Base-by-base conservation (phyloP, 228 moss, liverwort and hornwort species). In the Sphagnum fallax region DNA sequence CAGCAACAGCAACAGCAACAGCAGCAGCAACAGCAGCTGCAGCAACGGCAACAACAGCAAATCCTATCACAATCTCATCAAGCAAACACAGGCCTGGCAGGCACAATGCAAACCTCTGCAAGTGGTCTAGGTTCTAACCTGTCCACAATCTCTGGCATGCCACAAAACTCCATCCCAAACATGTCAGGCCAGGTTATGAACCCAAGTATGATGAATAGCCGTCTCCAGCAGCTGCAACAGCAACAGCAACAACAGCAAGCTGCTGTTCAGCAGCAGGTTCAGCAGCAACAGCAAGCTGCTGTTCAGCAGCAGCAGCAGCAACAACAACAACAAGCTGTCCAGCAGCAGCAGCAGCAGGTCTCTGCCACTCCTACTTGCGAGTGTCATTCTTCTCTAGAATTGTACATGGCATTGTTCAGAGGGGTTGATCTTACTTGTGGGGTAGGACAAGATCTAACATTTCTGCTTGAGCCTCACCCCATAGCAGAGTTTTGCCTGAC, bases 1-100 rank as follows among this genome's bases (percentile, higher is more conserved):
- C 60, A 63, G 10, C 83, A 83, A 51, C 60, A 63, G 10, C 83
- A 83, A 12, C 81, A 78, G 68, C 79, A 79, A 65, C 82, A 79
- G 72, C 80, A 77, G 67, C 53, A 55, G 32, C 32, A 32, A 32
- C 32, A 32, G 32, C 65, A 53, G 66, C 72, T 52, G 50, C 11
- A 63, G 18, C 63, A 63, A 48, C 72, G 53, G 13, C 72, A 66
- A 8, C 18, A n/a, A 11, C 70, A 70, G 15, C 55, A 51, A 48
- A 8, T 69, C 16, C 48, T 72, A 6, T 73, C 75, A 8, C 80
- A 76, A 52, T 63, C 83, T 63, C 74, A 78, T 48, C 87, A 83
- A 13, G 75, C 64, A 61, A 82, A 82, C 52, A 64, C 77, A 52
- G 75, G 32, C 32, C 32, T 60, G 50, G 67, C 77, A 47, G 79